These are phyloP conservation scores for Carex littledalei DNA, from an alignment of 176 grass and related monocot genomes.

Conservation along the genomic window DNA sequence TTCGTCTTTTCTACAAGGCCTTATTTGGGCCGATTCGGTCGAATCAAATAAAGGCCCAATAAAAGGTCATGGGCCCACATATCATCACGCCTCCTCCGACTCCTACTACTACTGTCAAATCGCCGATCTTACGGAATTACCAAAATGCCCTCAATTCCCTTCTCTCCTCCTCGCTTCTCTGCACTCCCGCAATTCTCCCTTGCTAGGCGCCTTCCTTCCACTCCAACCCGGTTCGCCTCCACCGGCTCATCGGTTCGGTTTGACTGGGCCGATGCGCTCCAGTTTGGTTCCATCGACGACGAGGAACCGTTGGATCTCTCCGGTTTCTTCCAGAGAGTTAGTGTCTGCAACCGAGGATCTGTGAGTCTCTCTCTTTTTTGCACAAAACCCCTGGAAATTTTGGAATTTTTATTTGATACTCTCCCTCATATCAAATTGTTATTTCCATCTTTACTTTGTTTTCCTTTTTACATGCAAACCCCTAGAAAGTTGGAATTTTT, in stretches of 20 bases:
- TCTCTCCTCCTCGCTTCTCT: slow-evolving; percentile 4
- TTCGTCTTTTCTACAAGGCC: no score
- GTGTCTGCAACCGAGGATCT: slow-evolving; percentile 59
- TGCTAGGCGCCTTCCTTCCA: slow-evolving; percentile 6
- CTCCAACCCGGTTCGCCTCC: background rate
- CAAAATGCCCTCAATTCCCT: slow-evolving; percentile 3
- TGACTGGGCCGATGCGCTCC: slow-evolving; percentile 58
- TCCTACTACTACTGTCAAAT: no score
- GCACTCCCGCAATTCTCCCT: background rate
- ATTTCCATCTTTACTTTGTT: background rate
- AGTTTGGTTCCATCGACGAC: slow-evolving; percentile 18
- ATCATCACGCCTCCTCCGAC: no score
- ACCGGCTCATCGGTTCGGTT: slow-evolving; percentile 27
- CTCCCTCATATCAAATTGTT: background rate
- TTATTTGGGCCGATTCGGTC: no score
- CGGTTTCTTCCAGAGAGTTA: slow-evolving; percentile 56
- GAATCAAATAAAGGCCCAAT: no score
- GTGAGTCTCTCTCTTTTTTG: slow-evolving; percentile 9
- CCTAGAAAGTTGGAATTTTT: background rate
- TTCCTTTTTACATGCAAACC: background rate
- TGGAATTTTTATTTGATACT: background rate
- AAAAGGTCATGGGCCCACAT: no score
- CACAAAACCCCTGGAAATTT: background rate
- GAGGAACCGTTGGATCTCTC: slow-evolving; percentile 46
- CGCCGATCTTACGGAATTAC: background rate